Percentiles rank a stretch among this genome's conserved stretches.
These are phyloP conservation scores for slime mould (Dictyostelium discoideum) DNA, from an alignment of 78 protist species.

Conservation along the genomic window dicty_2.7 NC_007089.4:2829001-2829500, in stretches of 20 bases:
- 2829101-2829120: too few relatives aligned
- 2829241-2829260: background rate
- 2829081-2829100: too few relatives aligned
- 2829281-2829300: background rate
- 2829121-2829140: background rate
- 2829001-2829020: background rate
- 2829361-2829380: background rate
- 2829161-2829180: background rate
- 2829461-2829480: too few relatives aligned
- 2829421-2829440: background rate
- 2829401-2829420: background rate
- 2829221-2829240: background rate
- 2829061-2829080: background rate
- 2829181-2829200: background rate
- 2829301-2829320: background rate
- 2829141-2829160: background rate
- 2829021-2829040: background rate
- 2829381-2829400: background rate
- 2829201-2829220: background rate
- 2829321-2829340: background rate
- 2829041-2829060: background rate
- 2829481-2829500: too few relatives aligned
- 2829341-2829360: background rate
- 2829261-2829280: background rate
- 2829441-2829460: too few relatives aligned